Base-by-base conservation (phyloP, 345 rosid species). In the Aquilaria malaccensis region DNA sequence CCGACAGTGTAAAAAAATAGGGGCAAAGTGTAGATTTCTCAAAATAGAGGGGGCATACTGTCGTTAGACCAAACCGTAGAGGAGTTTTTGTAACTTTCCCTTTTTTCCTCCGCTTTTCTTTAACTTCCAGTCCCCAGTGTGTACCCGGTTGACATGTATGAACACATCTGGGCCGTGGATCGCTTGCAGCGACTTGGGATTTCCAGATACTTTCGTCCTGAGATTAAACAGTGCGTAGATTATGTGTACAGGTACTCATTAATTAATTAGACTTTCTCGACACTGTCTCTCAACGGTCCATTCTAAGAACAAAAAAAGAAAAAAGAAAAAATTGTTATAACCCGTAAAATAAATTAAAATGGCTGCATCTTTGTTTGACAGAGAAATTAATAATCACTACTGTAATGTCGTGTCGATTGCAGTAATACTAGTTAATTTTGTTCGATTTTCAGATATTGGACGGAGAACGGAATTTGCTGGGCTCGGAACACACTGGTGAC, bases 61-160 rank as follows among this genome's bases (percentile, higher is more conserved):
- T n/a, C n/a, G n/a, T n/a, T n/a, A n/a, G n/a, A n/a, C n/a, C n/a
- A n/a, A n/a, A n/a, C n/a, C n/a, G n/a, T n/a, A n/a, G n/a, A n/a
- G n/a, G n/a, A n/a, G n/a, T n/a, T n/a, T n/a, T n/a, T n/a, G n/a
- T n/a, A n/a, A n/a, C n/a, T n/a, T n/a, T n/a, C n/a, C n/a, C n/a
- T n/a, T n/a, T 22, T 11, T 12, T 51, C 0, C 22, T 22, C 22
- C 0, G 22, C 22, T 22, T 22, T 22, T 22, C 22, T 22, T 22
- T 22, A 22, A 22, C 22, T 47, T 59, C 41, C 63, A 94, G 99
- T 86, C 29, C 99, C 99, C 1, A 86, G 81, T 53, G 97, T 88
- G 7, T 91, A 83, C 64, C 99, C 99, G 2, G 91, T 95, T 41
- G 99, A 95, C 65, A 58, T 95, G 70, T 95, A 91, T 72, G 96